Evolutionary conservation across 2,329 filamentous ascomycete species (phyloP).

Genomic region (Fusarium annulatum): DNA sequence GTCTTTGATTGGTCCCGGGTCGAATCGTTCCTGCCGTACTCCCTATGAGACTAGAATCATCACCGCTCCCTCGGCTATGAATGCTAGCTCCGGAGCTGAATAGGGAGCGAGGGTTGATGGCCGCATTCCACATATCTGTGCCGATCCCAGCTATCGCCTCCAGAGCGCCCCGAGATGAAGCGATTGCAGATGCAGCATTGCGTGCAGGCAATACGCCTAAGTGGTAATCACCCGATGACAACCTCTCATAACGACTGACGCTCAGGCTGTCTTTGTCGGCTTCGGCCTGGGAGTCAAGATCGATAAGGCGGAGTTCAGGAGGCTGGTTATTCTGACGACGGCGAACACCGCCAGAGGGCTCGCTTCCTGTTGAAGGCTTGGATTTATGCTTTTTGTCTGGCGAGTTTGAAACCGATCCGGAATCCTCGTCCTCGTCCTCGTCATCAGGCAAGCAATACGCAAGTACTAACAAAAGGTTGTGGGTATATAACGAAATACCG

Average conservation of each 20-base stretch:
- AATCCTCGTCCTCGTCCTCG: constrained; percentile 57
- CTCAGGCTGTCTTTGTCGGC: constrained; percentile 88
- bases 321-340: constrained; percentile 82
- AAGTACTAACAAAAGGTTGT: constrained; percentile 88
- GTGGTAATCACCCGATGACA: constrained; percentile 93
- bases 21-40: constrained; percentile 50
- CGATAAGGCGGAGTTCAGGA: constrained; percentile 91
- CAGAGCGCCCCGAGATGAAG: constrained; percentile 76
- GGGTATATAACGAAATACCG: constrained; percentile 95
- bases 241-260: constrained; percentile 85
- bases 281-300: constrained; percentile 86
- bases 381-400: constrained; percentile 54
- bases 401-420: constrained; percentile 21
- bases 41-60: constrained; percentile 64
- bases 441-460: constrained; percentile 85
- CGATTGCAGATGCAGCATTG: constrained; percentile 71
- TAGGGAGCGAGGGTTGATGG: constrained; percentile 85
- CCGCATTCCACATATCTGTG: constrained; percentile 88
- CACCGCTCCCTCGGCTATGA: constrained; percentile 68
- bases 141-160: constrained; percentile 79
- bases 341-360: constrained; percentile 72
- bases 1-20: constrained; percentile 41
- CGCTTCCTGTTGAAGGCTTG: constrained; percentile 60
- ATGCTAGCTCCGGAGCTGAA: constrained; percentile 90
- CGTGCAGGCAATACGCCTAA: constrained; percentile 83